Evolutionary conservation across 2,329 filamentous ascomycete species (phyloP).

Genomic region (Dactylella cylindrospora): DNA sequence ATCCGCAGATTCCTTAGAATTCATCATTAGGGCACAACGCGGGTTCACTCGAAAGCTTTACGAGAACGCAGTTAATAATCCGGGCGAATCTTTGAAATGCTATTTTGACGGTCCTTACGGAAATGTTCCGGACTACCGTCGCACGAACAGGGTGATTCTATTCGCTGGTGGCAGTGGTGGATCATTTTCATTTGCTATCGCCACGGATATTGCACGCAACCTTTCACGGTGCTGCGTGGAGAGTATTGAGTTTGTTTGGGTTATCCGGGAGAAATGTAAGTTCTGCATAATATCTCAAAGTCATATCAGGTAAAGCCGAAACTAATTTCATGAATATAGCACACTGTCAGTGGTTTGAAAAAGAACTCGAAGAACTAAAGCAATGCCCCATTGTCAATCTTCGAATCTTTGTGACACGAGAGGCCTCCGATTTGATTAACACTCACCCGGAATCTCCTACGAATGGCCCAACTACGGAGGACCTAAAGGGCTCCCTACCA

Average conservation of each 20-base stretch:
- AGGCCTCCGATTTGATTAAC: constrained; percentile 51
- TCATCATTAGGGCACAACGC: constrained; percentile 62
- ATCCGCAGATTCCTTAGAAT: constrained; percentile 57
- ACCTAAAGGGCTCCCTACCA: constrained; percentile 19
- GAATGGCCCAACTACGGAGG: constrained; percentile 32
- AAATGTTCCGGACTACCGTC: constrained; percentile 58
- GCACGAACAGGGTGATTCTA: constrained; percentile 61
- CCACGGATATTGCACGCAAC: constrained; percentile 55
- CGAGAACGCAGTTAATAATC: constrained; percentile 57
- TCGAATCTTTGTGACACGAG: constrained; percentile 51
- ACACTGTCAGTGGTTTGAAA: constrained; percentile 47
- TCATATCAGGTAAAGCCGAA: not conserved
- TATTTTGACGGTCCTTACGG: constrained; percentile 65
- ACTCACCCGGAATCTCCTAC: constrained; percentile 37
- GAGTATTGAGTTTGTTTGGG: constrained; percentile 57
- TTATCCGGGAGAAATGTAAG: constrained; percentile 56
- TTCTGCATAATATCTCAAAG: not conserved
- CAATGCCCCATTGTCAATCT: constrained; percentile 49
- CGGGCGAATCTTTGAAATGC: constrained; percentile 57
- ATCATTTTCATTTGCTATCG: constrained; percentile 61
- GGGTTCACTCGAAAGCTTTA: constrained; percentile 63
- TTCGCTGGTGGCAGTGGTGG: constrained; percentile 65
- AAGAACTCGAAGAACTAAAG: constrained; percentile 49
- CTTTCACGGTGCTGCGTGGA: constrained; percentile 52
- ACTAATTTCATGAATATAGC: constrained; percentile 38